Base-by-base conservation (phyloP, 163 green algal species). In the Smithsoniella earleae region DNA sequence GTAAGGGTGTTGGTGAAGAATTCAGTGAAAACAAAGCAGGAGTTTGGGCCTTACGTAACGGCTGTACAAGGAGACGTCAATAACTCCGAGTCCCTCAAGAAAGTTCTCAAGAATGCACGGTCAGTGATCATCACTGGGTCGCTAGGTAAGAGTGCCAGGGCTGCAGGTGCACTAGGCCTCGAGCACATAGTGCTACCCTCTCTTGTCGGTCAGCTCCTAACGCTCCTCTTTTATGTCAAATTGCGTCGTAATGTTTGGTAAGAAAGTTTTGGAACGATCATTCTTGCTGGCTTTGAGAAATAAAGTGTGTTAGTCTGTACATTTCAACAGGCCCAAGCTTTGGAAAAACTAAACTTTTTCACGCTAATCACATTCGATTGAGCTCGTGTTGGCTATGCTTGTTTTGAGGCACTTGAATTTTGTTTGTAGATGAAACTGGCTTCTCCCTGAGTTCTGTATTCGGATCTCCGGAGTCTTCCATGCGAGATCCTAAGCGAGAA, bases 171-270 rank as follows among this genome's bases (percentile, higher is more conserved):
- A 16, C 58, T 69, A 4, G 58, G 58, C 1, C 31, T 69, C 3
- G 58, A 69, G 25, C 58, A 69, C 58, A 69, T 69, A 20, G 58
- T 69, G 5, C 58, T 69, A 16, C 58, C 34, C 27, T 69, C 58
- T n/a, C 22, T 33, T 43, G n/a, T 38, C 8, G 58, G 58, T 65
- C 10, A n/a, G 52, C 28, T 13, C 8, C 34, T 6, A 38, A 4
- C 25, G 34, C 27, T 36, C 6, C 8, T 69, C 22, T 43, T 16
- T 18, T 25, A 8, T 65, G n/a, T 8, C 52, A 65, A 10, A 10
- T 49, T 33, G 25, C 52, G 25, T 36, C 6, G 16, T 36, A 13
- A 28, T 65, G n/a, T 33, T 36, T 54, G 43, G 18, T 54, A 27
- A 18, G 18, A 27, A 27, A 18, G 16, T 54, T 18, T 16, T 27